phyloP scores from a whole-genome alignment of 352 stramenopile genomes.

The Thalassiosira ordinaria region DNA sequence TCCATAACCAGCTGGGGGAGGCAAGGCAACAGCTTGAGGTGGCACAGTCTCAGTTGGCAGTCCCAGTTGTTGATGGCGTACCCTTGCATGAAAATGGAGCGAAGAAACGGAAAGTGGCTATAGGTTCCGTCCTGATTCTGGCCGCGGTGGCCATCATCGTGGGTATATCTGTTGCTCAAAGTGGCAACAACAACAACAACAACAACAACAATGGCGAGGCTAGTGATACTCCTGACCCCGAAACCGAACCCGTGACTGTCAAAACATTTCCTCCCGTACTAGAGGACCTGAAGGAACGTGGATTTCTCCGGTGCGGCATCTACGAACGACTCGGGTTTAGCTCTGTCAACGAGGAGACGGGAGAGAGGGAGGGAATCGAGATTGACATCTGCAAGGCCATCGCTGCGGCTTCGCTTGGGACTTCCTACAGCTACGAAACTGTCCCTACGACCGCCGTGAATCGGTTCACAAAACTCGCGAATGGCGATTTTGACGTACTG shows the following conservation, averaged over 20 bases:
- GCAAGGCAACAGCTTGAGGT: neutral
- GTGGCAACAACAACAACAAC: neutral
- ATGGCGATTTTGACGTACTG: constrained; percentile 5
- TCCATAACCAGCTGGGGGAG: neutral
- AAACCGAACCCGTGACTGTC: too few relatives aligned
- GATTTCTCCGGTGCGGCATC: constrained; percentile 28
- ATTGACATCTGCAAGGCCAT: constrained; percentile 21
- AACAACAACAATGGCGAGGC: neutral
- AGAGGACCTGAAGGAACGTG: constrained; percentile 8
- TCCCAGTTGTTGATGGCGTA: neutral
- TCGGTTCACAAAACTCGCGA: constrained; percentile 14
- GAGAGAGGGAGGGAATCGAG: constrained; percentile 26
- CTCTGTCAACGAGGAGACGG: neutral
- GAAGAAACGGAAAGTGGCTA: neutral
- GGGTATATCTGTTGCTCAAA: neutral
- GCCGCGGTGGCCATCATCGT: neutral
- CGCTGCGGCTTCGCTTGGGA: neutral
- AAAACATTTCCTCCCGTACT: neutral
- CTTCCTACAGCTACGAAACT: neutral
- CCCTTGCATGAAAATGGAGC: neutral
- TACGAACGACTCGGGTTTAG: constrained; percentile 7
- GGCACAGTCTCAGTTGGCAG: neutral
- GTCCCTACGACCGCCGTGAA: constrained; percentile 9
- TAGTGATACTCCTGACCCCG: neutral
- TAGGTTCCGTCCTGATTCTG: neutral